phyloP scores from a whole-genome alignment of 805 yeast genomes.

The Kluyveromyces dobzhanskii region DNA sequence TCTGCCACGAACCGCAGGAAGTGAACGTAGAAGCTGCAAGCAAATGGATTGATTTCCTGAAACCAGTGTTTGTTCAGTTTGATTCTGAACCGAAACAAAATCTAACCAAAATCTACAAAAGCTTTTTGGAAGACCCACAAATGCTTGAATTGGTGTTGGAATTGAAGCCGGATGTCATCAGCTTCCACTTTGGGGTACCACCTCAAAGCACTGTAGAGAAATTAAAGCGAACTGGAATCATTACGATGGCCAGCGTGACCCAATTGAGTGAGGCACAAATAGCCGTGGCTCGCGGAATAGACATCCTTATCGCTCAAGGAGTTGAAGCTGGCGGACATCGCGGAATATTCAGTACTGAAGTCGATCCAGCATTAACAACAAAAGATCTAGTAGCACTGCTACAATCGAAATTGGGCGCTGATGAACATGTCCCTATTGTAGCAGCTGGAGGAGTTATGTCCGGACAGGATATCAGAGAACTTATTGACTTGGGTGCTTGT shows the following conservation, averaged over 20 bases:
- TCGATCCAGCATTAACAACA: constrained; percentile 31
- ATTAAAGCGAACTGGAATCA: constrained; percentile 33
- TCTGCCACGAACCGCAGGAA: constrained; percentile 32
- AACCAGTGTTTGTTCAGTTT: constrained; percentile 5
- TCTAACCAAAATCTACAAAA: constrained; percentile 8
- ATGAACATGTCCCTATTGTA: constrained; percentile 24
- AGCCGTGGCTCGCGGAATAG: constrained; percentile 30
- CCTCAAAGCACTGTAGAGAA: constrained; percentile 22
- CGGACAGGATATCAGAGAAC: constrained; percentile 24
- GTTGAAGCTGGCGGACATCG: constrained; percentile 62
- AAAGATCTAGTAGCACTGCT: constrained; percentile 15
- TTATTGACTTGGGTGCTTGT: constrained; percentile 36
- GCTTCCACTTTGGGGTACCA: constrained; percentile 50
- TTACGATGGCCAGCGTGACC: constrained; percentile 41
- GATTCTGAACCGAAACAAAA: constrained; percentile 15
- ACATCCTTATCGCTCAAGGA: constrained; percentile 48
- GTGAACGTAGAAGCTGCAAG: constrained; percentile 10
- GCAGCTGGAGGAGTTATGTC: constrained; percentile 49
- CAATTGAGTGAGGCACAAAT: constrained; percentile 34
- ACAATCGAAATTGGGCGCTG: neutral
- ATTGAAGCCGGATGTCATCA: constrained; percentile 35
- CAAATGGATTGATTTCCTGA: neutral
- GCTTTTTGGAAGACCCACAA: constrained; percentile 8
- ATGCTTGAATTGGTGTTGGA: constrained; percentile 10
- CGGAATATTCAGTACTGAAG: constrained; percentile 38